A percentile compares a stretch with the other conserved stretches of the same genome.
phyloP scores from a whole-genome alignment of 2,329 filamentous ascomycete species.

The Dryadomyces quercivorus region DNA sequence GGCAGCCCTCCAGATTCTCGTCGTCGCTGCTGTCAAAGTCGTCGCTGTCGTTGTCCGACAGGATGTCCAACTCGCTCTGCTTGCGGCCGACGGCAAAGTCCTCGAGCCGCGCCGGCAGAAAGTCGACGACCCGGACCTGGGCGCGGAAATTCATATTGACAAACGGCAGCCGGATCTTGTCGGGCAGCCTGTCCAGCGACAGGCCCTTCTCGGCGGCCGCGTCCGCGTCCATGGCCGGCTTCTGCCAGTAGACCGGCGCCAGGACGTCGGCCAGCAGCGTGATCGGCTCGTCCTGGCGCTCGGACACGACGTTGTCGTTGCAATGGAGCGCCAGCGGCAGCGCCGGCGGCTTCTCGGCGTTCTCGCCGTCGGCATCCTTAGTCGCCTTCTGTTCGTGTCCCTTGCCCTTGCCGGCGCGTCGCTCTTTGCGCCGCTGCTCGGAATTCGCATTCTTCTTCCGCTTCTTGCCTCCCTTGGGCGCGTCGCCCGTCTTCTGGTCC shows the following conservation, averaged over 20 bases:
- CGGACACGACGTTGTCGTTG: conserved; percentile 26
- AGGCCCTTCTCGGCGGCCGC: no score
- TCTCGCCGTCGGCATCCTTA: neutral
- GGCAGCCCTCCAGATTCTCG: conserved; percentile 14
- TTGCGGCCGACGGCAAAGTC: conserved; percentile 52
- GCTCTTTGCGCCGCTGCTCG: neutral
- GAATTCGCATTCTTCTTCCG: neutral
- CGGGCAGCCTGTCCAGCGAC: conserved; percentile 16
- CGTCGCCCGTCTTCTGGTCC: neutral
- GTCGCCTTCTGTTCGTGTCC: neutral
- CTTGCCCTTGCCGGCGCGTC: neutral
- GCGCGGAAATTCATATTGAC: conserved; percentile 59
- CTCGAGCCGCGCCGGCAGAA: conserved; percentile 54
- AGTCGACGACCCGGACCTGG: conserved; percentile 70
- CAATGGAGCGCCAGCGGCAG: neutral
- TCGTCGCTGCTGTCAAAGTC: conserved; percentile 17
- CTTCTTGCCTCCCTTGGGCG: neutral
- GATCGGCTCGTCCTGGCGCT: conserved; percentile 24
- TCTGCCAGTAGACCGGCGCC: conserved; percentile 23
- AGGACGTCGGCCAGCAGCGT: conserved; percentile 28
- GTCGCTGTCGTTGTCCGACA: conserved; percentile 32
- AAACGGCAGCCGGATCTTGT: conserved; percentile 49
- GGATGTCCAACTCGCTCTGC: conserved; percentile 31
- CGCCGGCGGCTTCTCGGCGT: neutral
- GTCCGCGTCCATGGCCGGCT: no score